Conservation (phyloP, 352 stramenopile genomes). For the Phytophthora pistaciae region DNA sequence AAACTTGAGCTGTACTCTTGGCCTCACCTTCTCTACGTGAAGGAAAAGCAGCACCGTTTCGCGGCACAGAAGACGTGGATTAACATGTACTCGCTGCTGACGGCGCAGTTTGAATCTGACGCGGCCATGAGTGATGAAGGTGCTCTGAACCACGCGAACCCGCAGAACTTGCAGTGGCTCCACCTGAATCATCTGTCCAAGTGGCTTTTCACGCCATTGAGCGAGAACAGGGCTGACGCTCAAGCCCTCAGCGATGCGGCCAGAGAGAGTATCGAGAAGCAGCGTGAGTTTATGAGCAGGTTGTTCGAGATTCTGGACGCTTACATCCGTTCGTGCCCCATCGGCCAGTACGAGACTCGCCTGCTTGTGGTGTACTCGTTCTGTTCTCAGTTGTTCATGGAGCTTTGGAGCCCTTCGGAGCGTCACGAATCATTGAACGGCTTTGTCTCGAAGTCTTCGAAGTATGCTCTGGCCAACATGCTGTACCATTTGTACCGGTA, state of each 20-base stretch:
- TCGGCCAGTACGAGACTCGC: constrained; percentile 93
- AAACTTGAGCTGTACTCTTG: constrained; percentile 99
- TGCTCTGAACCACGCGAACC: constrained; percentile 10
- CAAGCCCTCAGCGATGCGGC: constrained; percentile 25
- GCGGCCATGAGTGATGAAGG: constrained; percentile 14
- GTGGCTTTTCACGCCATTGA: constrained; percentile 69
- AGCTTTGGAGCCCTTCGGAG: constrained; percentile 56
- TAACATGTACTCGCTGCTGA: constrained; percentile 89
- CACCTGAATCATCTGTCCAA: constrained; percentile 64
- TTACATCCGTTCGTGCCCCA: constrained; percentile 90
- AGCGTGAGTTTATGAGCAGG: constrained; percentile 75
- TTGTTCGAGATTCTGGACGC: constrained; percentile 93
- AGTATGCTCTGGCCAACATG: constrained; percentile 85
- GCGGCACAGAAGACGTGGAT: constrained; percentile 89
- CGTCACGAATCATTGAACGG: constrained; percentile 12
- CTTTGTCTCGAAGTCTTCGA: constrained; percentile 30
- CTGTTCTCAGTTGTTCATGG: constrained; percentile 86
- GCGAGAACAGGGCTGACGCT: constrained; percentile 21
- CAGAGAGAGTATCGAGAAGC: constrained; percentile 41
- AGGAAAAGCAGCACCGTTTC: constrained; percentile 82
- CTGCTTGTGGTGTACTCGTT: constrained; percentile 92
- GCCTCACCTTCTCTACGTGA: constrained; percentile 94
- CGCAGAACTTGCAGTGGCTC: constrained; percentile 66
- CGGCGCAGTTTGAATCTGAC: constrained; percentile 78
- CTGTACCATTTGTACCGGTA: constrained; percentile 95